Base-by-base conservation (phyloP, 1,284 basidiomycete genomes). In the Ustilago shanxiensis region DNA sequence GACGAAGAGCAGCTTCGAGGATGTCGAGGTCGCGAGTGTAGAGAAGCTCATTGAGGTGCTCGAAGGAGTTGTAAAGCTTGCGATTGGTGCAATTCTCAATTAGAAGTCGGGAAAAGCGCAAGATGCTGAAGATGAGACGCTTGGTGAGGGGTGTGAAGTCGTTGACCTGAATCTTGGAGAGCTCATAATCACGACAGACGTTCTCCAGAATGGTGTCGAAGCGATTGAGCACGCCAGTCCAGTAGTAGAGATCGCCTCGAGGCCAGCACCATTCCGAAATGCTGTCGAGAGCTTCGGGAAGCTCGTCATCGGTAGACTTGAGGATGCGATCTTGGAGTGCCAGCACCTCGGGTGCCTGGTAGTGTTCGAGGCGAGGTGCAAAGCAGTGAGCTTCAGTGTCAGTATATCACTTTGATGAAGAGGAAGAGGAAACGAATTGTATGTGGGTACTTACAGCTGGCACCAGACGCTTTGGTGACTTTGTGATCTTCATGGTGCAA, bases 41-140 rank as follows among this genome's bases (percentile, higher is more conserved):
- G 64, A 98, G 89, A 26, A 99, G 89, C 82, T 92, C 92, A 86
- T 95, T 94, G 79, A 98, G 88, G 74, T 95, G 93, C 95, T 99
- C 97, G 86, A 98, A 99, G 3, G 95, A 98, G 71, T 91, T 92
- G 88, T 93, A 99, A 68, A 95, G 93, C 89, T 98, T 99, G 84
- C 97, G 90, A 86, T 97, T 99, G 53, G 96, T 99, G 67, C 95
- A 97, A 87, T 98, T 98, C 88, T 99, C 97, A 83, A 99, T 88
- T 58, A 99, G 88, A 51, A 99, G 88, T 61, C 93, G 90, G 87
- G 95, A 91, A 80, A 99, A 96, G 78, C 91, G 89, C 66, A 99
- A 89, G 73, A 99, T 92, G 83, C 93, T 91, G 72, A 92, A 90
- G 16, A 97, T 86, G 3, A 92, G 89, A 68, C 59, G 90, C 89